These are phyloP conservation scores for Pestalotiopsis sp. DNA, from an alignment of 2,329 filamentous ascomycete genomes.

Conservation along the genomic window DNA sequence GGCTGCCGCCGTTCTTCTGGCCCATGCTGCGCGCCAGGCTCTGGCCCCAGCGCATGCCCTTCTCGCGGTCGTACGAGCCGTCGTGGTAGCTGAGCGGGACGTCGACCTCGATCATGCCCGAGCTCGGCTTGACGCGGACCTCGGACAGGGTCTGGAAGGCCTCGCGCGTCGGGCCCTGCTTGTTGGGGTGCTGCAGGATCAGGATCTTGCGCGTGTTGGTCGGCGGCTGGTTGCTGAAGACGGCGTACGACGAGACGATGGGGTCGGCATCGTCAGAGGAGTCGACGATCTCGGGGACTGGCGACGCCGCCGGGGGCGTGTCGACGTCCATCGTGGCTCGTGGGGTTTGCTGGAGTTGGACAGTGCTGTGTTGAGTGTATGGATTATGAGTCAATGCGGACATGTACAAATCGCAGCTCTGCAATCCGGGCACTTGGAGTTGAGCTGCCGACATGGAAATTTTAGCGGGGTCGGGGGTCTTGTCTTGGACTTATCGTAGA, in stretches of 20 bases:
- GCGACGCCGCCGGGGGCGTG: slow-evolving; percentile 4
- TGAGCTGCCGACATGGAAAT: slow-evolving; percentile 6
- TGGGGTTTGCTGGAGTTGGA: background rate
- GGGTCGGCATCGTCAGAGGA: slow-evolving; percentile 61
- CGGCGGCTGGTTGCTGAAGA: slow-evolving; percentile 80
- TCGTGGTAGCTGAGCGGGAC: slow-evolving; percentile 74
- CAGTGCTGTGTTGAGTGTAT: background rate
- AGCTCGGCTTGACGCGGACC: slow-evolving; percentile 78
- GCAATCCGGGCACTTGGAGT: background rate
- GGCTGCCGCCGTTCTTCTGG: slow-evolving; percentile 64
- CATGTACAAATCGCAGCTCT: background rate
- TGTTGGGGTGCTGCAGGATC: slow-evolving; percentile 88
- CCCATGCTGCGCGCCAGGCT: slow-evolving; percentile 65
- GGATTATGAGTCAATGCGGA: background rate
- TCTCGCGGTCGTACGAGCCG: slow-evolving; percentile 78
- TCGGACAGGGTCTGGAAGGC: slow-evolving; percentile 70
- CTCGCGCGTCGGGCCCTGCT: slow-evolving; percentile 50
- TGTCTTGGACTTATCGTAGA: slow-evolving; percentile 3
- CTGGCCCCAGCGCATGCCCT: slow-evolving; percentile 82
- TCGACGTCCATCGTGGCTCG: slow-evolving; percentile 19
- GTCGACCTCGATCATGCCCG: slow-evolving; percentile 89
- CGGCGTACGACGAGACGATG: slow-evolving; percentile 75
- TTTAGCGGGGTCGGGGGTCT: slow-evolving; percentile 18
- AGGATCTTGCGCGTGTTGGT: slow-evolving; percentile 67
- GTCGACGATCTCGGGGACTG: slow-evolving; percentile 15